Base-by-base conservation (phyloP, 2,329 filamentous ascomycete genomes). In the Fusarium fujikuroi region DNA sequence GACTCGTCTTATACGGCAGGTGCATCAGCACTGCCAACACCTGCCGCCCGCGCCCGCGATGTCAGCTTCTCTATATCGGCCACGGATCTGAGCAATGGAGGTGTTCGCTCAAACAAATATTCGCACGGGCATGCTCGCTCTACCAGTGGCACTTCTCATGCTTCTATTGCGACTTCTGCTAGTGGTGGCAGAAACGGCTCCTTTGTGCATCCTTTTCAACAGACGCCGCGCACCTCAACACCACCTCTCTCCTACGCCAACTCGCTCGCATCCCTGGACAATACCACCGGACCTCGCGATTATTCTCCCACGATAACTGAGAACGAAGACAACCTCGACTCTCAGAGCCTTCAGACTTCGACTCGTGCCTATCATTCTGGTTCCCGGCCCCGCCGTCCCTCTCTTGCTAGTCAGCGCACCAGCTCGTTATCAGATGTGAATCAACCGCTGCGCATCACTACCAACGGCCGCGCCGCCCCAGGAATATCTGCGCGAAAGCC, bases 121-220 rank as follows among this genome's bases (percentile, higher is more conserved):
- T 85, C 87, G 40, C 90, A 92, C 78, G 83, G 85, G 44, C 90
- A 92, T 78, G 83, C 85, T 42, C 86, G 90, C 28, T 90, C 89
- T 4, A 86, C 88, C 61, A 90, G 88, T 76, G 88, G 87, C 63
- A 85, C 86, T 57, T 90, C 88, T 30, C 88, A 90, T 76, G 81
- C 84, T 71, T 90, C 89, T 15, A 84, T 88, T 60, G 85, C 87
- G 12, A 89, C 88, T 32, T 86, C 85, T 56, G 86, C 83, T 69
- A 90, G 88, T 75, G 85, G 87, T 73, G 85, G 81, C 60, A 84
- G 87, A 64, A 83, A 82, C 64, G 84, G 84, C 64, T 81, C 84
- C 37, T 91, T 92, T 76, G 85, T 91, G 25, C 90, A 92, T 77
- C 90, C 90, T 32, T 91, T 91, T 73, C 89, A 91, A 78, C 90